Evolutionary conservation across 2,329 filamentous ascomycete genomes (phyloP).

Genomic region (Raffaelea deltoideospora): DNA sequence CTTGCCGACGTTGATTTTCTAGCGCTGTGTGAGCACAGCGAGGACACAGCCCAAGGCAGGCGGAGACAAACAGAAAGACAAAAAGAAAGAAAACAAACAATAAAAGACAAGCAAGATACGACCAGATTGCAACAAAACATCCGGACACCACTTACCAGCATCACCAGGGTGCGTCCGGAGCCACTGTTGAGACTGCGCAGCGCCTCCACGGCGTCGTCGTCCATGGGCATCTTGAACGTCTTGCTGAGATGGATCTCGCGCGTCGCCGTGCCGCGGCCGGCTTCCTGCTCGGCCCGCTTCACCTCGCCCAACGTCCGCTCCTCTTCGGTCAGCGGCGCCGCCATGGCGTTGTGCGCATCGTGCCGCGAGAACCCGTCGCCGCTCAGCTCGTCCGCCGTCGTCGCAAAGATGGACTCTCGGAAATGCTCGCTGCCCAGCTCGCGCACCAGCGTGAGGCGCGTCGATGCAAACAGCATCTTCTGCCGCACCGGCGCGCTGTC

Average conservation of each 20-base stretch:
- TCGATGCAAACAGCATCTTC: constrained; percentile 76
- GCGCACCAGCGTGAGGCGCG: constrained; percentile 57
- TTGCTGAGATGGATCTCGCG: constrained; percentile 45
- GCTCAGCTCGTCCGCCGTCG: constrained; percentile 53
- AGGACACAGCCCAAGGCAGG: too few relatives aligned
- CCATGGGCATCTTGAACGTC: constrained; percentile 41
- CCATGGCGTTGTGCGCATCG: constrained; percentile 48
- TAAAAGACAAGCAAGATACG: too few relatives aligned
- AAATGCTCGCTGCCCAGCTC: constrained; percentile 71
- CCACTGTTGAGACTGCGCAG: constrained; percentile 40
- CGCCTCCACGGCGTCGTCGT: constrained; percentile 48
- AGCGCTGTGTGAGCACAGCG: neutral
- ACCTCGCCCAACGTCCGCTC: constrained; percentile 58
- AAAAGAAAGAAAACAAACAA: neutral
- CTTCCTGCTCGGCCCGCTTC: constrained; percentile 59
- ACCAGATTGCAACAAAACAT: too few relatives aligned
- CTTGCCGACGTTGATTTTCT: constrained; percentile 58
- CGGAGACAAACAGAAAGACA: neutral
- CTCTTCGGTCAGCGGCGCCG: constrained; percentile 64
- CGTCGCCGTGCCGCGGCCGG: constrained; percentile 49
- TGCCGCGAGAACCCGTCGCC: constrained; percentile 56
- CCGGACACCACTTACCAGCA: constrained; percentile 46
- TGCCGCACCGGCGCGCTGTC: constrained; percentile 65
- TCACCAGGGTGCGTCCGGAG: constrained; percentile 41
- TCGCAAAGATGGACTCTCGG: constrained; percentile 60